Percentiles rank a stretch among this genome's conserved stretches.
Conservation (phyloP, 2,329 filamentous ascomycete genomes). For the Colletotrichum simmondsii region DNA sequence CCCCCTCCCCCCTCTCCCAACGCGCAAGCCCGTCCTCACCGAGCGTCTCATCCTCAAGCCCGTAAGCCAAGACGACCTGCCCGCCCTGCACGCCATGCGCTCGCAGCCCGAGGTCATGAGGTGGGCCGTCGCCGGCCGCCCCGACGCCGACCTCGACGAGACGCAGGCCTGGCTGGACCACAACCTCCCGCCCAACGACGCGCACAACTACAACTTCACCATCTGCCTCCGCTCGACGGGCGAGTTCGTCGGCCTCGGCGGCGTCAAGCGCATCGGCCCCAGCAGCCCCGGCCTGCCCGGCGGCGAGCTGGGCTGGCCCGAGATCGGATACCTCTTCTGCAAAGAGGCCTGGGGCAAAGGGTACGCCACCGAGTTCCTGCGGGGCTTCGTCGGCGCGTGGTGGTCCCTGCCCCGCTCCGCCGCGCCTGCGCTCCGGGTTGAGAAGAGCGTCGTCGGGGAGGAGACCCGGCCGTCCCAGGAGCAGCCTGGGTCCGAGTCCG, state of each 20-base stretch:
- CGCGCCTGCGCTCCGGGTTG: constrained; percentile 56
- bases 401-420: constrained; percentile 59
- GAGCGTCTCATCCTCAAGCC: constrained; percentile 66
- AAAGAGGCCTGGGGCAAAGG: constrained; percentile 66
- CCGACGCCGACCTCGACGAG: constrained; percentile 56
- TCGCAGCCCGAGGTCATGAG: constrained; percentile 71
- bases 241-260: constrained; percentile 64
- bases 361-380: constrained; percentile 67
- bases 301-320: constrained; percentile 63
- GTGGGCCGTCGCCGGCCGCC: constrained; percentile 58
- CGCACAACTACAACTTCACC: constrained; percentile 65
- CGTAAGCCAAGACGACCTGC: constrained; percentile 59
- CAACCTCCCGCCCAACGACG: constrained; percentile 61
- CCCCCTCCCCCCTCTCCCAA: constrained; percentile 44
- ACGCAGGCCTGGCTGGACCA: constrained; percentile 52
- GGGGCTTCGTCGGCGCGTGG: constrained; percentile 57
- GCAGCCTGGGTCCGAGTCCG: no score
- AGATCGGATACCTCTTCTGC: constrained; percentile 67
- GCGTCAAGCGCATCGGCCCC: constrained; percentile 46
- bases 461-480: neutral
- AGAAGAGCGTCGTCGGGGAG: constrained; percentile 47
- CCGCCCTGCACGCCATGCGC: constrained; percentile 62
- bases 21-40: constrained; percentile 56
- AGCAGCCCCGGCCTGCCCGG: constrained; percentile 38
- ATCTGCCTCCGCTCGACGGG: constrained; percentile 58